Evolutionary conservation across 192 early-diverging fungal genomes (phyloP), one percentile per base, ranked within the genome.

Genomic region (Phycomyces blakesleeanus): DNA sequence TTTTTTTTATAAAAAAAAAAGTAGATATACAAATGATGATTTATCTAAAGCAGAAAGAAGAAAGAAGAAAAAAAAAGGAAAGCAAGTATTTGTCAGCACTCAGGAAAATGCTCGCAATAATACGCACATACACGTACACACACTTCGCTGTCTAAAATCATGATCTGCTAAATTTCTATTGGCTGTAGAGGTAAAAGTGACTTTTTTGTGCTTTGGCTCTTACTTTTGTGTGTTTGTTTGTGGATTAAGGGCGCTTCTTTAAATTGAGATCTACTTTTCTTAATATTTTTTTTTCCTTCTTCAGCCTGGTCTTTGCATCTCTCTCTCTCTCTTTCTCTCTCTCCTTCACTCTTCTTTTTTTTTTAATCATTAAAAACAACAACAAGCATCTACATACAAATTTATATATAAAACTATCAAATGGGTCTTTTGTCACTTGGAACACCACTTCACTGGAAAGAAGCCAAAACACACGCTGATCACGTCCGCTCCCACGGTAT

Each of bases 381-480:
- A n/a, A n/a, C n/a, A n/a, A n/a, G n/a, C n/a, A n/a, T n/a, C n/a
- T n/a, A n/a, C n/a, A n/a, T n/a, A n/a, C n/a, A n/a, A n/a, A n/a
- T n/a, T n/a, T n/a, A n/a, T n/a, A n/a, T n/a, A n/a, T n/a, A n/a
- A n/a, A n/a, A n/a, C n/a, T n/a, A 50, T 56, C 50, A 47, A 49
- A 99, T 99, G 97, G 97, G 97, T 51, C 84, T 99, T 2, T 69
- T 99, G 47, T 89, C 91, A 27, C 78, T 94, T 24, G 97, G 97
- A 62, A 99, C 97, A n/a, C 97, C 97, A 21, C 83, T 99, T 65
- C 83, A 81, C n/a, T 99, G 97, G 97, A 80, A 86, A 50, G 88
- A 95, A 62, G 94, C 94, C 26, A 88, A 89, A 71, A 63, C 86
- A 52, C 80, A 96, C 75, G 84, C 91, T 26, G 80, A 87, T 66